Evolutionary conservation across 2,329 filamentous ascomycete species (phyloP), one percentile per base, ranked within the genome.

Genomic region (Ceratocystis cubensis): DNA sequence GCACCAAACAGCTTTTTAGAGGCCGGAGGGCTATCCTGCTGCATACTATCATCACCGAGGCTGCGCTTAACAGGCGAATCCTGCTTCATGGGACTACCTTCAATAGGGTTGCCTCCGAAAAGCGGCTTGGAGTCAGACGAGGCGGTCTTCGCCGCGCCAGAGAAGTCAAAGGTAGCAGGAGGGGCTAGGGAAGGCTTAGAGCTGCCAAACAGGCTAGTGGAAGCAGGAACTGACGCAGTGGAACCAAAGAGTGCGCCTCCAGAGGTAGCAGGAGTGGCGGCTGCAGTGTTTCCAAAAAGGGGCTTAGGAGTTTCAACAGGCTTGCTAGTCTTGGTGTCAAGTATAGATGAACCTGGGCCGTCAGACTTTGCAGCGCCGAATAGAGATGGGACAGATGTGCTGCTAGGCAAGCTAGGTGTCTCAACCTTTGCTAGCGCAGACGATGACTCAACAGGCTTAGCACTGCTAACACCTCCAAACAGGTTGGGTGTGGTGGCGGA

Each of bases 71-170:
- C 65, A 57, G 64, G 67, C 7, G 67, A 68, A 65, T 78, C 76
- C 67, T 80, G 75, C 69, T 79, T 78, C 71, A 80, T 76, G 17
- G 75, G 75, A 64, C 76, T 78, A 41, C 75, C 75, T 62, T 73
- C 75, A 70, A 81, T 75, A 22, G 66, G 66, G 33, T 75, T 73
- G 7, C 73, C 70, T 15, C 73, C 74, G 65, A 79, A 79, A 15
- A 77, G 69, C 15, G 77, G 74, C 70, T 77, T 69, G 2, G 73
- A 68, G 61, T 71, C 69, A 17, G 70, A 69, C 15, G 65, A 22
- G 28, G 66, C 62, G 7, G 63, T 22, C 46, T 64, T 20, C 2
- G 44, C 33, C 2, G 68, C 20, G 6, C 41, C 37, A 8, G 63
- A 59, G n/a, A 67, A 69, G 28, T 65, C 33, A 59, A 67, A 67